Evolutionary conservation across 2,329 filamentous ascomycete genomes (phyloP).

Genomic region (Trichoderma atroviride): DNA sequence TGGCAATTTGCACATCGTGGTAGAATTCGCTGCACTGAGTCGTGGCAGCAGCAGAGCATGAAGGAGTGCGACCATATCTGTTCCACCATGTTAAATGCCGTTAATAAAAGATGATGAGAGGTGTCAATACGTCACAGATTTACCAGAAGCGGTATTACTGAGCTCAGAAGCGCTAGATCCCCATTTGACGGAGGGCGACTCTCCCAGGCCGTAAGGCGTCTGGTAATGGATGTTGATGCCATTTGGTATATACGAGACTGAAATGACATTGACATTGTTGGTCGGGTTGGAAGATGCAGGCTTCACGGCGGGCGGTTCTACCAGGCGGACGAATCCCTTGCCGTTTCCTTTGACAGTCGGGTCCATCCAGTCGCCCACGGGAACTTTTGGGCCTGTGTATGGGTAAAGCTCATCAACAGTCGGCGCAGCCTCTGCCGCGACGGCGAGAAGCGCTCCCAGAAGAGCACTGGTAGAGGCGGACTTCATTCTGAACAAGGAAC

Average conservation of each 20-base stretch:
- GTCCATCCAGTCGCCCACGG: constrained; percentile 9
- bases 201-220: constrained; percentile 13
- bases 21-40: constrained; percentile 22
- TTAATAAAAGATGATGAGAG: neutral
- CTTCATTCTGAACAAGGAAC: neutral
- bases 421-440: neutral
- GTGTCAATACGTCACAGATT: constrained; percentile 8
- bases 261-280: constrained; percentile 19
- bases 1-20: constrained; percentile 14
- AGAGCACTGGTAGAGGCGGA: neutral
- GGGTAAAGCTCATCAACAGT: constrained; percentile 15
- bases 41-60: neutral
- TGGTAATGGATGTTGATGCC: constrained; percentile 21
- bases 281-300: constrained; percentile 7
- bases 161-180: neutral
- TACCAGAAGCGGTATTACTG: neutral
- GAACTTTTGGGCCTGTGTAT: neutral
- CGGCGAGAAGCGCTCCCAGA: constrained; percentile 9
- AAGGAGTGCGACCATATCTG: constrained; percentile 14
- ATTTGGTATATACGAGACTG: constrained; percentile 3
- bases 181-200: constrained; percentile 5
- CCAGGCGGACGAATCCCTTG: constrained; percentile 10
- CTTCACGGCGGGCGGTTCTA: constrained; percentile 15
- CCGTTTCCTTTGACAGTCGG: constrained; percentile 17
- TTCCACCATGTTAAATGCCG: neutral